phyloP scores from a whole-genome alignment of 2,329 filamentous ascomycete species.

The Pestalotiopsis sp. region DNA sequence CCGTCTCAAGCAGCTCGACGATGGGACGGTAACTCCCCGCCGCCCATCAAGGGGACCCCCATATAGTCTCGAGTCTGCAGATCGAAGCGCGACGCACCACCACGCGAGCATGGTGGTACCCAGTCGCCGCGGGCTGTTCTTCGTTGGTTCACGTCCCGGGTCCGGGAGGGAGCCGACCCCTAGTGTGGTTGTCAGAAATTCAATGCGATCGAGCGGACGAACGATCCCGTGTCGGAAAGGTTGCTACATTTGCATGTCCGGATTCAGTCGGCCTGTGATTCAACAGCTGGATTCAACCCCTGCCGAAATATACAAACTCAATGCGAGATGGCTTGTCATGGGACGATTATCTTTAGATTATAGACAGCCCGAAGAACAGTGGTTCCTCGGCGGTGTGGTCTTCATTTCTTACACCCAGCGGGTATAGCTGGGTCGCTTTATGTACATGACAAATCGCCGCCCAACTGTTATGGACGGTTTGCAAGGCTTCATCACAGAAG shows the following conservation, averaged over 20 bases:
- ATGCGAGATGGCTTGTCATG: not conserved
- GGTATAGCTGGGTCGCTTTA: constrained; percentile 8
- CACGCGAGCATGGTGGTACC: not conserved
- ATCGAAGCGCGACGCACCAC: not conserved
- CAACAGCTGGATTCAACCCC: not conserved
- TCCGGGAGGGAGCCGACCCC: not conserved
- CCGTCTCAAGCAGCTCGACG: constrained; percentile 10
- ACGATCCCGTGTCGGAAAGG: not conserved
- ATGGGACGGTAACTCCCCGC: constrained; percentile 1
- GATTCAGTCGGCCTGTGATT: not conserved
- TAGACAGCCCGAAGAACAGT: not conserved
- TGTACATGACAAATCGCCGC: constrained; percentile 10
- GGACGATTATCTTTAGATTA: constrained; percentile 15
- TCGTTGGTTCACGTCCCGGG: not conserved
- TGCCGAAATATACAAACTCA: not conserved
- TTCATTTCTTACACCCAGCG: not conserved
- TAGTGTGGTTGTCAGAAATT: too few species aligned
- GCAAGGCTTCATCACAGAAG: not conserved
- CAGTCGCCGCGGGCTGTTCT: not conserved
- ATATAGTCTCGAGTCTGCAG: not conserved
- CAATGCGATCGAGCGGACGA: not conserved
- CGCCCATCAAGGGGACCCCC: not conserved
- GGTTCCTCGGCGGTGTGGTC: not conserved
- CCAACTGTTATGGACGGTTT: not conserved
- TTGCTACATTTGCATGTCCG: not conserved